Evolutionary conservation across 768 basidiomycete species (phyloP).

Genomic region (Saitozyma podzolica): DNA sequence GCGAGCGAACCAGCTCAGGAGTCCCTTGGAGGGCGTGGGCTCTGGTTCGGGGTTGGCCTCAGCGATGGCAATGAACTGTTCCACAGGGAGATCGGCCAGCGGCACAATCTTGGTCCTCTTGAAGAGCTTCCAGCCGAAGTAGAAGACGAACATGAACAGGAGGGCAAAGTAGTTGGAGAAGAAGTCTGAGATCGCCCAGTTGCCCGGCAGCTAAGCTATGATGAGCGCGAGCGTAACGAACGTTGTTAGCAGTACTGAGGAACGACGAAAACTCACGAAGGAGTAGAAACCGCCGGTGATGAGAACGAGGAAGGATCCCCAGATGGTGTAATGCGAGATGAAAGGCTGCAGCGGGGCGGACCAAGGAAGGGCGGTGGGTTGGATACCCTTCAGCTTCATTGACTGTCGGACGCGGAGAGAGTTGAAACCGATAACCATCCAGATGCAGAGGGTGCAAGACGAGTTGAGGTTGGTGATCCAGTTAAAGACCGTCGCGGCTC

Average conservation of each 20-base stretch:
- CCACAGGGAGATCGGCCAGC: conserved; percentile 26
- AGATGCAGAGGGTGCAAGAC: conserved; percentile 23
- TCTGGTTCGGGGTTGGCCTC: conserved; percentile 21
- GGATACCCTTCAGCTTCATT: conserved; percentile 14
- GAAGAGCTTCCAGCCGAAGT: conserved; percentile 47
- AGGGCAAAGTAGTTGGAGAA: conserved; percentile 21
- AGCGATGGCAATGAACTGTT: conserved; percentile 21
- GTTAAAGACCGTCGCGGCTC: conserved; percentile 26
- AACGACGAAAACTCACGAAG: conserved; percentile 29
- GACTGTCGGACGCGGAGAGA: conserved; percentile 7
- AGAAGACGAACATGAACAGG: conserved; percentile 21
- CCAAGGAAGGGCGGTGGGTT: conserved; percentile 9
- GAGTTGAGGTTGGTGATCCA: conserved; percentile 36
- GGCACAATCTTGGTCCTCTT: conserved; percentile 36
- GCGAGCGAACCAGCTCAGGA: conserved; percentile 13
- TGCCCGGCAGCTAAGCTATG: conserved; percentile 8
- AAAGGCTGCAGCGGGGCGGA: conserved; percentile 1
- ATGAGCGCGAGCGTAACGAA: not conserved
- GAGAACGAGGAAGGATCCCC: conserved; percentile 24
- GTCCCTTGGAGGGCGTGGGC: conserved; percentile 15
- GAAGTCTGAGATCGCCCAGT: conserved; percentile 27
- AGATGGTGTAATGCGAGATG: conserved; percentile 8
- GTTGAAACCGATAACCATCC: conserved; percentile 23
- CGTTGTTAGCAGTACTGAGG: not conserved
- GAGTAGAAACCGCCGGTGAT: conserved; percentile 43